Conservation (phyloP, 2,329 filamentous ascomycete genomes). For the Pseudocercospora eumusae region DNA sequence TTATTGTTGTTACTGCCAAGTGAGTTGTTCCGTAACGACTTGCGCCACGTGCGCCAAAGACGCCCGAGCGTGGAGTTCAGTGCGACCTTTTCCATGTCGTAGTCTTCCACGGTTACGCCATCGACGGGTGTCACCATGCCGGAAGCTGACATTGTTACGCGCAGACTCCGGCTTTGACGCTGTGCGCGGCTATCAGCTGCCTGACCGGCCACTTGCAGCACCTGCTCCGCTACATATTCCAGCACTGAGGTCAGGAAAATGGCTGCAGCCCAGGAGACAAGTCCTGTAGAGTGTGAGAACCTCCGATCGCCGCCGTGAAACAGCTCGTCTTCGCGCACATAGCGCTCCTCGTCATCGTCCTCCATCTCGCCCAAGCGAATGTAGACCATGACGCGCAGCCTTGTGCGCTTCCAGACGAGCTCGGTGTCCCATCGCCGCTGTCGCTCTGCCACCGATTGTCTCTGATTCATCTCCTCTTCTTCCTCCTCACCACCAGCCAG, state of each 20-base stretch:
- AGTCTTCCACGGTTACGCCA: constrained; percentile 67
- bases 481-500: constrained; percentile 75
- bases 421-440: constrained; percentile 80
- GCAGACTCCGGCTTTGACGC: constrained; percentile 42
- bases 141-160: constrained; percentile 25
- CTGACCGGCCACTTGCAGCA: constrained; percentile 81
- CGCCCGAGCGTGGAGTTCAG: constrained; percentile 84
- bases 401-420: constrained; percentile 87
- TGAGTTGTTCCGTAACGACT: constrained; percentile 62
- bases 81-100: constrained; percentile 90
- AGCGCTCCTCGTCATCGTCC: constrained; percentile 92
- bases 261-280: constrained; percentile 84
- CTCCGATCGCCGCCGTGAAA: constrained; percentile 60
- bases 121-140: constrained; percentile 26
- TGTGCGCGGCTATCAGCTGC: constrained; percentile 69
- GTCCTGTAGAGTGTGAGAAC: constrained; percentile 49
- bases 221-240: constrained; percentile 90
- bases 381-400: constrained; percentile 96
- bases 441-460: constrained; percentile 31
- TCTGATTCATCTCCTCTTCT: constrained; percentile 44
- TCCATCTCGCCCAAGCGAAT: constrained; percentile 95
- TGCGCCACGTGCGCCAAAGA: constrained; percentile 94
- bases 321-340: constrained; percentile 77
- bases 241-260: constrained; percentile 95
- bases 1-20: constrained; percentile 16